phyloP scores from a whole-genome alignment of 305 asterid genomes.

The Fraxinus ornus region DNA sequence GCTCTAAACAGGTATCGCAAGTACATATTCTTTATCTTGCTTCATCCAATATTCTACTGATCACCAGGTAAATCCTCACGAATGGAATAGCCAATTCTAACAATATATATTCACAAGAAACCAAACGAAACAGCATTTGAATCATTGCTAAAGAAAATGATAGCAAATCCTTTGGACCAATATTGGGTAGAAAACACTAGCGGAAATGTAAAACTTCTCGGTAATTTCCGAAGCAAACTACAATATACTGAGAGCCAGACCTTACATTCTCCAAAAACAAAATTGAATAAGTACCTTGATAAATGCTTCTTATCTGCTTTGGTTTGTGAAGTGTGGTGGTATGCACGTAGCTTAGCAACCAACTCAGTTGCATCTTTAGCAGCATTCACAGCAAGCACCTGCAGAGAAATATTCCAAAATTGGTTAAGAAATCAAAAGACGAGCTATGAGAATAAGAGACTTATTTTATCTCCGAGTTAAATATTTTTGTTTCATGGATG shows the following conservation, averaged over 20 bases:
- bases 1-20: neutral
- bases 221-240: neutral
- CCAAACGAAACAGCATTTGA: neutral
- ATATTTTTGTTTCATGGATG: slow-evolving; percentile 6
- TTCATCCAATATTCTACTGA: neutral
- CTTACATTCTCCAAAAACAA: neutral
- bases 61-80: neutral
- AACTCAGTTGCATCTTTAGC: slow-evolving; percentile 97
- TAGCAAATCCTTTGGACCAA: neutral
- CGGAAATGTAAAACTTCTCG: neutral
- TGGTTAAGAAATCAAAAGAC: slow-evolving; percentile 3
- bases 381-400: slow-evolving; percentile 98
- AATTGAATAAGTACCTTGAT: slow-evolving; percentile 57
- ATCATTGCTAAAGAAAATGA: neutral
- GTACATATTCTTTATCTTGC: neutral
- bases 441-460: neutral
- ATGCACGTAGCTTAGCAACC: slow-evolving; percentile 84
- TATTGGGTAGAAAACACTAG: neutral
- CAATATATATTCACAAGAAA: neutral
- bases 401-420: slow-evolving; percentile 19
- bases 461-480: neutral
- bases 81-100: neutral
- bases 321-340: slow-evolving; percentile 91
- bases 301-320: slow-evolving; percentile 89
- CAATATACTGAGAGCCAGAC: neutral